These are phyloP conservation scores for Solidago caesia DNA, from an alignment of 129 eudicot species.

Conservation along the genomic window DNA sequence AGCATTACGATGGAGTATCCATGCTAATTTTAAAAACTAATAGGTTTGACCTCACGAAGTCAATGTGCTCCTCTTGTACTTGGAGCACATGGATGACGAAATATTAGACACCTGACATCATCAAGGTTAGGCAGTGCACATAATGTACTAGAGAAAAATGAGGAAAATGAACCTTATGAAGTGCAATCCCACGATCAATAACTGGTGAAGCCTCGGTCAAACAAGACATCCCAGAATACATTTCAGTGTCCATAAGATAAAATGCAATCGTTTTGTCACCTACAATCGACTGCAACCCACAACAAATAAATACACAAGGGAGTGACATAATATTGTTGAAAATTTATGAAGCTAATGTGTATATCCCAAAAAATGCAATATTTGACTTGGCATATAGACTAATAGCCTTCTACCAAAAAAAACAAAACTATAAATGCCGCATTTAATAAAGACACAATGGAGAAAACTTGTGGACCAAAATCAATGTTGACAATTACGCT, in stretches of 20 bases:
- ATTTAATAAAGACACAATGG: background rate
- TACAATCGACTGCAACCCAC: slow-evolving; percentile 71
- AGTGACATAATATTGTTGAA: background rate
- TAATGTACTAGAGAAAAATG: slow-evolving; percentile 9
- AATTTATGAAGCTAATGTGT: background rate
- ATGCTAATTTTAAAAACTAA: background rate
- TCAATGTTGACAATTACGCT: background rate
- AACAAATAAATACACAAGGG: slow-evolving; percentile 12
- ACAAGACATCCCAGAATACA: slow-evolving; percentile 97
- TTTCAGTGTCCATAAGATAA: slow-evolving; percentile 83
- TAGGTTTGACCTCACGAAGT: slow-evolving; percentile 14
- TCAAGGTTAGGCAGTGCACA: background rate
- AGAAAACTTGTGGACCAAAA: background rate
- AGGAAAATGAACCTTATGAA: slow-evolving; percentile 74
- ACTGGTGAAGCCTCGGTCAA: slow-evolving; percentile 73
- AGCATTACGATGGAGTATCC: background rate
- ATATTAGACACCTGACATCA: background rate
- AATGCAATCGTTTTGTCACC: slow-evolving; percentile 97
- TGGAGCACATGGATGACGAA: background rate
- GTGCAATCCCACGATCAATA: slow-evolving; percentile 93
- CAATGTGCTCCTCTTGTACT: slow-evolving; percentile 12
- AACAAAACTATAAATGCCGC: background rate
- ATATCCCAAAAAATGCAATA: background rate
- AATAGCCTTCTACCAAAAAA: background rate
- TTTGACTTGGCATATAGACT: background rate